Conservation (phyloP, 768 basidiomycete genomes). For the Russula virescens region DNA sequence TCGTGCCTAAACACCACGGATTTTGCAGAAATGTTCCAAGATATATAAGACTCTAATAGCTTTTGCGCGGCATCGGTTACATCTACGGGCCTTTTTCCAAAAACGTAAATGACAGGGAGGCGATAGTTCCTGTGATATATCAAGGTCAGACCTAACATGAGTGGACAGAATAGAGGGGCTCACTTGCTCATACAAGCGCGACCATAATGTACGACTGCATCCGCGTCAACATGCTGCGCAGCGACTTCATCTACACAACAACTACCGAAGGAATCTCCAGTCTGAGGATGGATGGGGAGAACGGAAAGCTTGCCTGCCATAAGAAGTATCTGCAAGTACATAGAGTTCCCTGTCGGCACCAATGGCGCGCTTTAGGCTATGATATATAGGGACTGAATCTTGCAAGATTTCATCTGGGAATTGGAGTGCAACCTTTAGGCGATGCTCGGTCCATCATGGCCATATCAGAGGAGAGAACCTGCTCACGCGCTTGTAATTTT, state of each 20-base stretch:
- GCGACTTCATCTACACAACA: conserved; percentile 97
- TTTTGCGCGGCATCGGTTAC: conserved; percentile 43
- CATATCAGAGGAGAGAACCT: conserved; percentile 23
- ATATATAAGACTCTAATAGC: conserved; percentile 35
- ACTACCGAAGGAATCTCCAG: conserved; percentile 34
- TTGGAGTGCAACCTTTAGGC: conserved; percentile 73
- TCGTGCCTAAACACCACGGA: conserved; percentile 63
- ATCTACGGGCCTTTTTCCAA: conserved; percentile 69
- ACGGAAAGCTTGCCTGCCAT: conserved; percentile 67
- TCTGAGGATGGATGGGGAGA: background rate
- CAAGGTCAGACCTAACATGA: background rate
- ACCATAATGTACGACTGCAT: conserved; percentile 90
- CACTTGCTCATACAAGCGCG: conserved; percentile 94
- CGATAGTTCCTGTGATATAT: conserved; percentile 61
- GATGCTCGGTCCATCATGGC: background rate
- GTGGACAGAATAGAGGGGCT: background rate
- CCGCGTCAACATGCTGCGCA: conserved; percentile 89
- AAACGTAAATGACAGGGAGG: conserved; percentile 85
- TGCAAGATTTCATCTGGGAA: conserved; percentile 92
- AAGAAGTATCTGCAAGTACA: conserved; percentile 95
- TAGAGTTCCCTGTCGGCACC: conserved; percentile 57
- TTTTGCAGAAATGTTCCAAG: conserved; percentile 18
- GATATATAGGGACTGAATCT: conserved; percentile 81
- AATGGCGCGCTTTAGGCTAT: conserved; percentile 49
- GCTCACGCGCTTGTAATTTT: conserved; percentile 63